Evolutionary conservation across 2,329 filamentous ascomycete species (phyloP).

Genomic region (Emergomyces africanus): DNA sequence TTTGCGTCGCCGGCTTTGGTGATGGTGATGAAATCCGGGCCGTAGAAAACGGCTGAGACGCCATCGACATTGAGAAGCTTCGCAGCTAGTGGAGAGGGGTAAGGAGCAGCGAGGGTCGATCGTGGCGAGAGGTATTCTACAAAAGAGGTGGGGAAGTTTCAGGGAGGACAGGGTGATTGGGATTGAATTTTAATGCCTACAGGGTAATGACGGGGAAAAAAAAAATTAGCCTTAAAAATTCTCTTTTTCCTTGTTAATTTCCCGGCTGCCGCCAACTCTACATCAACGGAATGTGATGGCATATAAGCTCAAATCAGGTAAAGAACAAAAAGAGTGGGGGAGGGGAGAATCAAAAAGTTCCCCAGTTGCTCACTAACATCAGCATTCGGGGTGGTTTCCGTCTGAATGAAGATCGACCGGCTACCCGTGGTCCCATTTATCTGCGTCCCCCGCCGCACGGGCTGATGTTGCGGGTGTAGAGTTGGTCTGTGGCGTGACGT

Average conservation of each 20-base stretch:
- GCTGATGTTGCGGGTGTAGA: constrained; percentile 31
- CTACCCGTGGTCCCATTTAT: constrained; percentile 30
- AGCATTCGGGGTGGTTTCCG: constrained; percentile 84
- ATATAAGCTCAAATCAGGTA: not conserved
- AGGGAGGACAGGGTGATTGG: constrained; percentile 77
- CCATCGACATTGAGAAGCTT: constrained; percentile 89
- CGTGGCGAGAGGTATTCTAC: constrained; percentile 87
- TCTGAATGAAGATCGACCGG: constrained; percentile 95
- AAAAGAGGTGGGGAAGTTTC: constrained; percentile 60
- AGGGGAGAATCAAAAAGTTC: not conserved
- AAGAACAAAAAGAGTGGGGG: not conserved
- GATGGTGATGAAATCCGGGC: constrained; percentile 89
- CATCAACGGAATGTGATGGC: not conserved
- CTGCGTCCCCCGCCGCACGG: constrained; percentile 19
- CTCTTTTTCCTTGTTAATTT: not conserved
- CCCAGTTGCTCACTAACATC: constrained; percentile 45
- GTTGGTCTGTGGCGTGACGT: constrained; percentile 34
- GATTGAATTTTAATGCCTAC: constrained; percentile 77
- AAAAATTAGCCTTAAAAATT: constrained; percentile 6
- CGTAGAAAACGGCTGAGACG: constrained; percentile 90
- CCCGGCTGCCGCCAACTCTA: too few species aligned
- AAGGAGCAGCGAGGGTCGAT: constrained; percentile 72
- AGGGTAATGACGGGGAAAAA: too few species aligned
- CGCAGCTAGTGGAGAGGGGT: constrained; percentile 82
- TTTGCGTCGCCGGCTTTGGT: constrained; percentile 79